Conservation (phyloP, 179 eudicot species). For the Beta lomatogona region DNA sequence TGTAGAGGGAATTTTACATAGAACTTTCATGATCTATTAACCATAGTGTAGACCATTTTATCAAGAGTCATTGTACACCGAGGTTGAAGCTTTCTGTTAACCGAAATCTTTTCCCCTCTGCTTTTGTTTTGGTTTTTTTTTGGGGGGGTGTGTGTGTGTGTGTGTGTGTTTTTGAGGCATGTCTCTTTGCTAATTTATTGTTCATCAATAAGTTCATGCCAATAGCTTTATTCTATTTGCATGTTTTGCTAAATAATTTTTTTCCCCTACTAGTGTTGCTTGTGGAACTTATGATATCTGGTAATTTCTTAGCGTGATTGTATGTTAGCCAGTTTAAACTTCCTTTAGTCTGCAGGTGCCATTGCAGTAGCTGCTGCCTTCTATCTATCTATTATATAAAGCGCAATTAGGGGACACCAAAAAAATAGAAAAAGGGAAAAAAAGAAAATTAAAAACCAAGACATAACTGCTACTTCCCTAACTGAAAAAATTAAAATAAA, state of each 20-base stretch:
- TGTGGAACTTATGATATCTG: neutral
- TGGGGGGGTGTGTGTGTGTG: too few relatives aligned
- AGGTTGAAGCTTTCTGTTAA: neutral
- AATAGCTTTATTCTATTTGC: neutral
- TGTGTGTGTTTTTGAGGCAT: too few relatives aligned
- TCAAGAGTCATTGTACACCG: neutral
- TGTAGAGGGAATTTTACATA: neutral
- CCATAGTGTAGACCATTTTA: neutral
- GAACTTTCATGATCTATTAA: neutral
- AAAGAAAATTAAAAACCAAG: too few relatives aligned
- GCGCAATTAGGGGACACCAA: too few relatives aligned
- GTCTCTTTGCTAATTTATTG: neutral
- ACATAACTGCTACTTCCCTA: too few relatives aligned
- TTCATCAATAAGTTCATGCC: neutral
- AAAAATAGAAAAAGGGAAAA: too few relatives aligned
- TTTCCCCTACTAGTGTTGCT: neutral
- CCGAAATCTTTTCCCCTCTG: neutral
- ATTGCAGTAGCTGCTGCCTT: conserved; percentile 89
- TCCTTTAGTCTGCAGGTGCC: conserved; percentile 84
- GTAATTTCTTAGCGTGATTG: neutral
- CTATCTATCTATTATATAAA: too few relatives aligned
- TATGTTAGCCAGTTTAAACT: conserved; percentile 25
- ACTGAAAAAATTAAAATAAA: too few relatives aligned
- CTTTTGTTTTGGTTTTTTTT: neutral
- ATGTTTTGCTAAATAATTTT: neutral